Evolutionary conservation across 352 stramenopile genomes (phyloP), one percentile per base, ranked within the genome.

Genomic region (Thraustochytrium striatum): DNA sequence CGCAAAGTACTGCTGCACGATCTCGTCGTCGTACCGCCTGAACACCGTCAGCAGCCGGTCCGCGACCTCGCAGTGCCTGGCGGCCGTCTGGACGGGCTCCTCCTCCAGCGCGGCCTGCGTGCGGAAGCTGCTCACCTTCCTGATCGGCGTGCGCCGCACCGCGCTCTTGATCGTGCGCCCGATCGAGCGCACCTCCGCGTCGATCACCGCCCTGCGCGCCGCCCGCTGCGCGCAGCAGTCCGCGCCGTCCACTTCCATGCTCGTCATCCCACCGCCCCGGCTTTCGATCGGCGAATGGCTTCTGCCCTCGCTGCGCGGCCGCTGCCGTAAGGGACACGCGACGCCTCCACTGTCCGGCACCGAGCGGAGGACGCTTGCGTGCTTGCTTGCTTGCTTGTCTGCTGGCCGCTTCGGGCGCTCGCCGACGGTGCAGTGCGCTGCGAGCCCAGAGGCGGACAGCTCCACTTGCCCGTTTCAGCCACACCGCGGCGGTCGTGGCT

Each of bases 1-100:
- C 80, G 93, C 91, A 16, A 98, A 82, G 81, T 97, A 98, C 38
- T 87, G 69, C 47, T 79, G 69, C 8, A 79, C 69, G 32, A 79
- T 79, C 21, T 79, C 69, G 25, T 79, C 69, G 16, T 79, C 69
- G 41, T 65, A 79, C 8, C 69, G 44, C 9, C 69, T 25, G 38
- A 79, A 79, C 21, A 79, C 69, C 3, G 69, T 79, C 8, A 79
- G 38, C 32, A 79, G 50, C 5, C 69, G 50, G 47, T 79, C 69
- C 0, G 69, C 69, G 33, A 79, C 69, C 36, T 79, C 69, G 69
- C 69, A 79, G 16, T 50, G 69, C 36, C 72, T 79, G 11, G 28
- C 28, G 25, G 3, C n/a, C 25, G 21, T 73, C 21, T 8, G 11
- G 44, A n/a, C 25, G n/a, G n/a, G n/a, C n/a, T n/a, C n/a, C n/a